These are phyloP conservation scores for Funneliformis geosporum DNA, from an alignment of 192 early-diverging fungal species.

Conservation along the genomic window DNA sequence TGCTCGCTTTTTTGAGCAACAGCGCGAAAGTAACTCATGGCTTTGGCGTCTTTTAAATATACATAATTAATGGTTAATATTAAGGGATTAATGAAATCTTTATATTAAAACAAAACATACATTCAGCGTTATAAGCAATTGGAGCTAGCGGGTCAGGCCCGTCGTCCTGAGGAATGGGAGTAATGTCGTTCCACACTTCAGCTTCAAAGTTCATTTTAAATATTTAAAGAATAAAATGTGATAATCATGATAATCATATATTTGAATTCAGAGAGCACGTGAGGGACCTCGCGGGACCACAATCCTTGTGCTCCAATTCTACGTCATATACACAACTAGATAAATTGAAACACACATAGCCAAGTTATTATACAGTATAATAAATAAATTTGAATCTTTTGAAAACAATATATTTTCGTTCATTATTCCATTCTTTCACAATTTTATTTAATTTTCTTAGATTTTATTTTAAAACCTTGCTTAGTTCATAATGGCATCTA, in stretches of 20 bases:
- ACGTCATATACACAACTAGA: no score
- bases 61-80: no score
- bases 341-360: no score
- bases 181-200: slow-evolving; percentile 52
- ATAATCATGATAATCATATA: no score
- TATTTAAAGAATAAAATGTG: neutral
- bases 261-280: no score
- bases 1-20: slow-evolving; percentile 70
- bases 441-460: neutral
- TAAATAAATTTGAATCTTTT: neutral
- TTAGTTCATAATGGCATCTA: slow-evolving; percentile 48
- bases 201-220: neutral
- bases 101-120: slow-evolving; percentile 43
- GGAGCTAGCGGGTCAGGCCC: slow-evolving; percentile 77
- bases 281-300: neutral
- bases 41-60: slow-evolving; percentile 58
- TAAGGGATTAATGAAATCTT: no score
- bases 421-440: neutral
- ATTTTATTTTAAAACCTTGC: neutral
- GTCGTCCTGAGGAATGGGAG: slow-evolving; percentile 75
- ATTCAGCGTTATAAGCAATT: slow-evolving; percentile 78
- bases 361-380: no score
- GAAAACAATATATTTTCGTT: neutral
- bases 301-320: neutral
- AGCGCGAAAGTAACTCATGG: slow-evolving; percentile 91